Base-by-base conservation (phyloP, 1,284 basidiomycete species). In the Coniferiporia weirii region DNA sequence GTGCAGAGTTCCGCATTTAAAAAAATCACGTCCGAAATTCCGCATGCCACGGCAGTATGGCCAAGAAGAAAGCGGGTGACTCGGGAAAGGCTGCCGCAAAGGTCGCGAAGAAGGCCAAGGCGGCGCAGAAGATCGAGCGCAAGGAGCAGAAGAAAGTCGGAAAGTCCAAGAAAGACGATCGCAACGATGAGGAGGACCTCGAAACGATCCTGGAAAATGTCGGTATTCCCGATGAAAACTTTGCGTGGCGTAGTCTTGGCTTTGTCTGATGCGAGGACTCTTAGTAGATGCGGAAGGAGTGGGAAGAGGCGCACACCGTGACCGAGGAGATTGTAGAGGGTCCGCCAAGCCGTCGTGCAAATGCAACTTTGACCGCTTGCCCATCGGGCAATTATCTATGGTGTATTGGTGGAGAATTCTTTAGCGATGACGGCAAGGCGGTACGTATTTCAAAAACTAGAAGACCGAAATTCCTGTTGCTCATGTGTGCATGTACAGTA, bases 321-420 rank as follows among this genome's bases (percentile, higher is more conserved):
- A 87, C 83, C 0, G 85, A 90, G 72, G 90, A 93, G 71, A 73
- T 88, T 2, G 83, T 85, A 9, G 82, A 88, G 67, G 87, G 88
- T 0, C 90, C 91, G 12, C 92, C 92, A 0, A 87, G 84, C 54
- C 76, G 89, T 53, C 79, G 92, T 49, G 91, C 90, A 0, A 93
- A 91, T 65, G 91, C 91, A 0, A 89, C 90, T 0, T 72, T 94
- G 19, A 87, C 87, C 0, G 74, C 90, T 0, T 93, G 88, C 69
- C 91, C 91, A 0, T 84, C 77, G 61, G 89, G 88, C 47, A 88
- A 86, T 64, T 80, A 92, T 69, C 73, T 93, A 0, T 93, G 90
- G 88, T 87, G 81, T 63, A 85, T 93, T 44, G 87, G 88, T 0
- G 88, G 91, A 4, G 91, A 94, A 69, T 93, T 85, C 70, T 95